Evolutionary conservation across 495 filamentous ascomycete species (phyloP).

Genomic region (Hypoxylon lienhwacheense): DNA sequence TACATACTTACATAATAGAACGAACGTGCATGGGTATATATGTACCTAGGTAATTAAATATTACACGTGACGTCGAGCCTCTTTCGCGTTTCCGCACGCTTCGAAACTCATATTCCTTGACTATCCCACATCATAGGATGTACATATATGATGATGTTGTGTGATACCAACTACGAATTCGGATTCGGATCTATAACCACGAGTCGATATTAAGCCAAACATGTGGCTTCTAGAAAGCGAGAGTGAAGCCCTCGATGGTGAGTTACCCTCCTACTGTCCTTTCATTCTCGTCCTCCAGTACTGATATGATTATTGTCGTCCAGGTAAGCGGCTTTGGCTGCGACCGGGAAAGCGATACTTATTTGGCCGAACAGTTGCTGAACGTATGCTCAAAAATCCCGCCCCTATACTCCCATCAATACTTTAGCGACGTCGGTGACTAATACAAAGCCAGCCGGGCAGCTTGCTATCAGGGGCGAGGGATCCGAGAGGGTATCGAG

Average conservation of each 20-base stretch:
- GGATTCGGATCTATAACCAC: not conserved
- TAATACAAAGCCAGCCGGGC: slow-evolving; percentile 47
- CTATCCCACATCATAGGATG: slow-evolving; percentile 5
- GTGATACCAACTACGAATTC: not conserved
- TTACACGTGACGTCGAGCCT: slow-evolving; percentile 28
- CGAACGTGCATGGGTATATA: not conserved
- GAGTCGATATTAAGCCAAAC: slow-evolving; percentile 1
- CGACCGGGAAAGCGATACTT: slow-evolving; percentile 80
- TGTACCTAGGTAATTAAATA: not conserved
- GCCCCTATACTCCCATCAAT: not conserved
- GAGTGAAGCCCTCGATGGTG: slow-evolving; percentile 56
- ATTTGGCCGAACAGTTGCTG: slow-evolving; percentile 64
- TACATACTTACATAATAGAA: too few relatives aligned
- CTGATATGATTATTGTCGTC: slow-evolving; percentile 10
- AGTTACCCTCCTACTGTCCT: slow-evolving; percentile 3
- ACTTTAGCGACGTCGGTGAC: not conserved
- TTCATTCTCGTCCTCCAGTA: not conserved
- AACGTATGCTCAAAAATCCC: slow-evolving; percentile 45
- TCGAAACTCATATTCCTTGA: slow-evolving; percentile 2
- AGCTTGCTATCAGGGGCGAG: slow-evolving; percentile 63
- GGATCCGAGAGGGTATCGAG: slow-evolving; percentile 71
- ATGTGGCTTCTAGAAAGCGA: slow-evolving; percentile 66
- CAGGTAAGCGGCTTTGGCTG: slow-evolving; percentile 78
- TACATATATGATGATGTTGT: too few relatives aligned
- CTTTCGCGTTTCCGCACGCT: slow-evolving; percentile 22